Base-by-base conservation (phyloP, 345 rosid genomes). In the Combretum micranthum region DNA sequence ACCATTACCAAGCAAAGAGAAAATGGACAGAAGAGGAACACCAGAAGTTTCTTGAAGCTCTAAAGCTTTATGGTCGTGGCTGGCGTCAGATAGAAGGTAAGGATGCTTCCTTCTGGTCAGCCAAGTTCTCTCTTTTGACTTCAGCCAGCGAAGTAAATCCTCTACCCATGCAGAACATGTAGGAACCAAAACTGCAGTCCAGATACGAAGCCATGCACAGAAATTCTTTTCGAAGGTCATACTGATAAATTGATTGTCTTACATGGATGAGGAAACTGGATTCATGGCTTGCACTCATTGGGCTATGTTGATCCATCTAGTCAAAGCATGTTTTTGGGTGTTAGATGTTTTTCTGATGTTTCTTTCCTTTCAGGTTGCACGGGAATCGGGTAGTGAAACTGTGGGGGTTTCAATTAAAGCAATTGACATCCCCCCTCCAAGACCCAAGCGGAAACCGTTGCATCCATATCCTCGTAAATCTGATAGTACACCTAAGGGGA, bases 1-100 rank as follows among this genome's bases (percentile, higher is more conserved):
- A 46, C 39, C 12, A 57, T 57, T 17, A 57, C 42, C 14, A 57
- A 57, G 42, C 61, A 57, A 44, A 25, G 61, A 44, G 61, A 57
- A 21, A 39, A 57, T 57, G 61, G 61, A 21, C 61, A 13, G 61
- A 57, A 51, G 61, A 57, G 32, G 61, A 57, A 39, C 61, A 57
- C 25, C 15, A 57, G 9, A 57, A 42, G 51, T 57, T 57, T 37
- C 61, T 57, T 14, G 61, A 57, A 57, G 61, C 61, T 12, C 23
- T 57, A 42, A 57, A 57, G 42, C 61, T 57, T 13, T 57, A 57
- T 57, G 61, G 61, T 15, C 52, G 61, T 15, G 61, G 42, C n/a
- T 57, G 52, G 61, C 61, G 22, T n/a, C 50, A 20, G 3, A 57
- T 57, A 18, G 61, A 57, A 57, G 61, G 52, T 57, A 25, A 16